phyloP scores from a whole-genome alignment of 1,284 basidiomycete genomes.

The Naganishia cerealis region DNA sequence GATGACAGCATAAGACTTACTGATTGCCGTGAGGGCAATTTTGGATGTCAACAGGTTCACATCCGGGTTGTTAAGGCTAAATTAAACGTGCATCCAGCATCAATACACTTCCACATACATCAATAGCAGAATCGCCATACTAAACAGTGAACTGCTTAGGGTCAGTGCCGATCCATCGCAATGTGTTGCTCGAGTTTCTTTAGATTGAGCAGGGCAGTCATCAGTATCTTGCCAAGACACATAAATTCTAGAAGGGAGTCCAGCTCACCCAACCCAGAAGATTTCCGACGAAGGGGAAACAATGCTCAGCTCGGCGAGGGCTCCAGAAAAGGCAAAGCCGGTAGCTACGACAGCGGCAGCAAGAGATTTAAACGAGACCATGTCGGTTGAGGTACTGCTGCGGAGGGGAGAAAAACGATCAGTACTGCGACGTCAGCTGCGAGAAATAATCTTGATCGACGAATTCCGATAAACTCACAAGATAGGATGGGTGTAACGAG shows the following conservation, averaged over 20 bases:
- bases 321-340: conserved; percentile 17
- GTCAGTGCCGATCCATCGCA: conserved; percentile 42
- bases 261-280: conserved; percentile 31
- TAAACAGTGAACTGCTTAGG: conserved; percentile 45
- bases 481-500: too few species aligned
- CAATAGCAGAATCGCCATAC: conserved; percentile 7
- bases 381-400: conserved; percentile 5
- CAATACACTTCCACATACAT: neutral
- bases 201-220: neutral
- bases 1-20: conserved; percentile 7
- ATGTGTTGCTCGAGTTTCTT: conserved; percentile 44
- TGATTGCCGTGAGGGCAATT: conserved; percentile 23
- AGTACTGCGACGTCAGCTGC: conserved; percentile 5
- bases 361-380: conserved; percentile 20
- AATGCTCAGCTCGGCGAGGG: conserved; percentile 26
- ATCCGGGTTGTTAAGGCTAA: conserved; percentile 44
- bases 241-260: neutral
- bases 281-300: conserved; percentile 30
- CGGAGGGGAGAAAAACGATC: conserved; percentile 2
- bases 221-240: neutral
- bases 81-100: neutral
- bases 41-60: conserved; percentile 38
- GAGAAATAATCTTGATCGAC: neutral
- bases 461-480: too few species aligned
- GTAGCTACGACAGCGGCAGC: conserved; percentile 11